Base-by-base conservation (phyloP, 768 basidiomycete species). In the Collybia nuda region DNA sequence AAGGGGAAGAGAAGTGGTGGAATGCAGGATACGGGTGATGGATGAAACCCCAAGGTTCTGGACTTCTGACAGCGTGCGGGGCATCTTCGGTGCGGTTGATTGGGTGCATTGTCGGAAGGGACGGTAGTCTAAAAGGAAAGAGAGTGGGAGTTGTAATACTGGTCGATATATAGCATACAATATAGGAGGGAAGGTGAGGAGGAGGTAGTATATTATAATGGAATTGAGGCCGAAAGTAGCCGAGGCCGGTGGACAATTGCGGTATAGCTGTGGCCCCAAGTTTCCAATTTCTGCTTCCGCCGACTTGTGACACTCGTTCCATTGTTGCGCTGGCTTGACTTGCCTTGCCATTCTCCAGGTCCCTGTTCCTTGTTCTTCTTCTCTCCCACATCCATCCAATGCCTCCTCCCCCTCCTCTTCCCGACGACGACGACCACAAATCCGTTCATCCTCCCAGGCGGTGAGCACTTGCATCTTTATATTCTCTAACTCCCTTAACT, bases 351-450 rank as follows among this genome's bases (percentile, higher is more conserved):
- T 45, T 26, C 36, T 26, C 19, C 14, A 11, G 6, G 32, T 32
- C 68, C 62, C 64, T 53, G 64, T 63, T 59, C 60, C 69, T 70
- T 75, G 66, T 68, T 68, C 69, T 70, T 75, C 65, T 68, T 68
- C 69, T 69, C 70, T 70, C 72, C 70, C 70, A 74, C 73, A 70
- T 74, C 73, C 66, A 72, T 63, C 67, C 51, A 32, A 32, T 32
- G 32, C 59, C 43, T 50, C 47, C 39, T 53, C 59, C 49, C 44
- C 35, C 50, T 38, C 47, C 60, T 55, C 63, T 65, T 60, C 55
- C 43, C 35, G n/a, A n/a, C n/a, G n/a, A n/a, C n/a, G n/a, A n/a
- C 52, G 51, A 37, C 64, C 38, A 43, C 57, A 48, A n/a, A n/a
- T 51, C 60, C 46, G 15, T 58, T 35, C 42, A 51, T 32, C 51